Evolutionary conservation across 345 rosid genomes (phyloP).

Genomic region (Reutealis trisperma): DNA sequence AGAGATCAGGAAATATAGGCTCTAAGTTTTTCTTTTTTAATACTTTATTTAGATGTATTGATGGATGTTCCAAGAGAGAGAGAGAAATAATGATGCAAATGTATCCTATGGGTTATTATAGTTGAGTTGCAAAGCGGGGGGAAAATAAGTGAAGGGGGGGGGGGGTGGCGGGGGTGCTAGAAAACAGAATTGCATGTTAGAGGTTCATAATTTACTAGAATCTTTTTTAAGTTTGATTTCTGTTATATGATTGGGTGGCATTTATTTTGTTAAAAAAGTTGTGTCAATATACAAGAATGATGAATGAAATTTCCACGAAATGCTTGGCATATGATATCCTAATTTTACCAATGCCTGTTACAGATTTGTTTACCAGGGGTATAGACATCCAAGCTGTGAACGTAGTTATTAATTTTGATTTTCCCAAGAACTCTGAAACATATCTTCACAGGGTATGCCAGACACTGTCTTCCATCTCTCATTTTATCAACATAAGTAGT

Average conservation of each 20-base stretch:
- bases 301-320: not conserved
- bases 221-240: too few species aligned
- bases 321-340: not conserved
- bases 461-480: not conserved
- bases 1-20: too few species aligned
- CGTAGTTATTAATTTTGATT: slow-evolving; percentile 97
- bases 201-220: not conserved
- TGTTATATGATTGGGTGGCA: too few species aligned
- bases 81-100: too few species aligned
- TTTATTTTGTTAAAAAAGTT: too few species aligned
- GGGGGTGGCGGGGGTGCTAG: not conserved
- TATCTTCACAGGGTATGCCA: slow-evolving; percentile 94
- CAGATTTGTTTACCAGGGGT: slow-evolving; percentile 98
- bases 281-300: not conserved
- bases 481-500: not conserved
- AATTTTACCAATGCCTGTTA: slow-evolving; percentile 8
- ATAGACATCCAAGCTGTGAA: slow-evolving; percentile 99
- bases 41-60: too few species aligned
- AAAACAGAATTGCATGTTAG: too few species aligned
- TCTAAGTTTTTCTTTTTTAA: too few species aligned
- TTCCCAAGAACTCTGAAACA: slow-evolving; percentile 94
- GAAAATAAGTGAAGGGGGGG: not conserved
- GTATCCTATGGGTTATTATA: not conserved
- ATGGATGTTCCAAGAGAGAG: too few species aligned
- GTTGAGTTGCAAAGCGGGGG: not conserved